Conservation (phyloP, 1,284 basidiomycete genomes). For the Cutaneotrichosporon dermatis region DNA sequence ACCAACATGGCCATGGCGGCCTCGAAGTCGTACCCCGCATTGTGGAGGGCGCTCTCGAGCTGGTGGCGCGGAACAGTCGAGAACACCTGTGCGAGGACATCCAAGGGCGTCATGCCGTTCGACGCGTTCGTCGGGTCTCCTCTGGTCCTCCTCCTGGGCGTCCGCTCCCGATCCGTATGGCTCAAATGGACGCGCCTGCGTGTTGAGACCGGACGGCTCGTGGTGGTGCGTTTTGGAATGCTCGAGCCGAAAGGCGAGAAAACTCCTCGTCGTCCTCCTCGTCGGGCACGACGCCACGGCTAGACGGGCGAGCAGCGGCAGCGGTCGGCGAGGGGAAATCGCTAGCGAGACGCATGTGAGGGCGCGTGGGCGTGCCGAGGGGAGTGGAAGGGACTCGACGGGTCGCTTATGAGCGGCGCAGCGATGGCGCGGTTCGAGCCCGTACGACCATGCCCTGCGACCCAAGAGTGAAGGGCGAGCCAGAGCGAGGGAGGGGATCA, state of each 20-base stretch:
- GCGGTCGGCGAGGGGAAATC: slow-evolving; percentile 35
- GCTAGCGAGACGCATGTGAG: slow-evolving; percentile 31
- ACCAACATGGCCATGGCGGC: slow-evolving; percentile 87
- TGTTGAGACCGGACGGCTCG: slow-evolving; percentile 24
- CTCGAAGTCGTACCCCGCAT: slow-evolving; percentile 90
- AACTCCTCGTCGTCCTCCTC: slow-evolving; percentile 55
- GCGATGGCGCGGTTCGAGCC: slow-evolving; percentile 86
- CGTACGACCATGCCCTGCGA: slow-evolving; percentile 53
- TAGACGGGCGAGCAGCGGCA: slow-evolving; percentile 20
- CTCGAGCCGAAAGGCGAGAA: slow-evolving; percentile 53
- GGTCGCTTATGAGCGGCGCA: slow-evolving; percentile 72
- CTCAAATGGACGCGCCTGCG: slow-evolving; percentile 15
- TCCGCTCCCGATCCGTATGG: background rate
- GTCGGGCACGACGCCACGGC: slow-evolving; percentile 38
- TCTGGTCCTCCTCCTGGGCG: slow-evolving; percentile 50
- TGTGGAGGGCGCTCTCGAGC: slow-evolving; percentile 83
- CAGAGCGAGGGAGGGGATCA: slow-evolving; percentile 29
- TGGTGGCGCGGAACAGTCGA: slow-evolving; percentile 81
- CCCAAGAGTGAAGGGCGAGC: slow-evolving; percentile 48
- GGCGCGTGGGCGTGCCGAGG: slow-evolving; percentile 39
- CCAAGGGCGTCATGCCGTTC: slow-evolving; percentile 93
- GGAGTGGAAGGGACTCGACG: slow-evolving; percentile 56
- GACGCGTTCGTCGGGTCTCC: slow-evolving; percentile 26
- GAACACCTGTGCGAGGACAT: slow-evolving; percentile 89
- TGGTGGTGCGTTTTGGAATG: slow-evolving; percentile 32